These are phyloP conservation scores for Daldinia caldariorum DNA, from an alignment of 495 filamentous ascomycete species.

Conservation along the genomic window DNA sequence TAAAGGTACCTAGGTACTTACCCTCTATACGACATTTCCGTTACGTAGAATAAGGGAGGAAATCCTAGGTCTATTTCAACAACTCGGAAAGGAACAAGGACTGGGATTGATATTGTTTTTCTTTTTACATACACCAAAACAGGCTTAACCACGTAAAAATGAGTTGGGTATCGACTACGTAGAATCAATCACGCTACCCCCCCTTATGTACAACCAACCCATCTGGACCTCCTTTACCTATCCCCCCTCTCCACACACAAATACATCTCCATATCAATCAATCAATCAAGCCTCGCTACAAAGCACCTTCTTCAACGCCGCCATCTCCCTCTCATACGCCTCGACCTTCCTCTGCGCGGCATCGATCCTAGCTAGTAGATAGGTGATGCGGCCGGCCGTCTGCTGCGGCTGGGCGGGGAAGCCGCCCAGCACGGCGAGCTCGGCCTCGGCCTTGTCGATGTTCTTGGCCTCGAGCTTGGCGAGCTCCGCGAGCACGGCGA, in stretches of 20 bases:
- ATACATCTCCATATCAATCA: no score
- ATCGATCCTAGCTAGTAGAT: conserved; percentile 76
- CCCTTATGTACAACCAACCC: conserved; percentile 18
- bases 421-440: conserved; percentile 71
- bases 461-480: conserved; percentile 75
- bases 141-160: conserved; percentile 18
- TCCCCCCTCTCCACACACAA: no score
- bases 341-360: conserved; percentile 79
- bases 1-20: no score
- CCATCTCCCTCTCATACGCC: conserved; percentile 77
- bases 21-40: no score
- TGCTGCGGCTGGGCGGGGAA: conserved; percentile 72
- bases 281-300: conserved; percentile 34
- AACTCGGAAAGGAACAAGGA: no score
- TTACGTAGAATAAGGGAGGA: no score
- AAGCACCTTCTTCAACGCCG: conserved; percentile 71
- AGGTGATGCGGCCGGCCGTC: conserved; percentile 68
- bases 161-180: conserved; percentile 42
- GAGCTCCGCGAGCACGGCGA: conserved; percentile 71
- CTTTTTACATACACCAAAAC: no score
- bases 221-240: no score
- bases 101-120: no score
- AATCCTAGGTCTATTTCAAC: no score
- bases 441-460: conserved; percentile 82
- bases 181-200: no score